A percentile compares a stretch with the other conserved stretches of the same genome.
phyloP scores from a whole-genome alignment of 176 grass and related monocot species.

The Panicum miliaceum region DNA sequence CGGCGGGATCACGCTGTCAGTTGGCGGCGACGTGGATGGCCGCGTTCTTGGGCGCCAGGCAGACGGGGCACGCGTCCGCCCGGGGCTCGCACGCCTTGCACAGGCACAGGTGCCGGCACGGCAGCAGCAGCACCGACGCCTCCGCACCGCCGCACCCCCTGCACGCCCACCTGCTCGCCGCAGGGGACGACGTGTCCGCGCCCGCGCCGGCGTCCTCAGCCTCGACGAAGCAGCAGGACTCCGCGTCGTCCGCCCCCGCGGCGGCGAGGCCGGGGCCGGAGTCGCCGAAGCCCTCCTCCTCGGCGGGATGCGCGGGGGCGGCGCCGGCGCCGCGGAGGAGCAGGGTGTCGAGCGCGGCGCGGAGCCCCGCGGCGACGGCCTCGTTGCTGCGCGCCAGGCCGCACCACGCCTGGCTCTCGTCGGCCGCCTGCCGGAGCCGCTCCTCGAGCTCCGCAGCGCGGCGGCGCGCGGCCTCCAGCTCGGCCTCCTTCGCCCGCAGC shows the following conservation, averaged over 20 bases:
- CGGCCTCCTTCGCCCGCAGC: conserved; percentile 44
- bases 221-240: conserved; percentile 10
- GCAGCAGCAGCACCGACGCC: conserved; percentile 60
- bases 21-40: conserved; percentile 39
- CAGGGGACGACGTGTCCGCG: background rate
- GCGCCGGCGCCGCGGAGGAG: background rate
- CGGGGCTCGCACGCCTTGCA: conserved; percentile 56
- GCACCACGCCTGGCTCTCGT: conserved; percentile 60
- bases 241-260: conserved; percentile 32
- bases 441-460: conserved; percentile 54
- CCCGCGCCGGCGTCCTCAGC: too few species aligned
- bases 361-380: conserved; percentile 42
- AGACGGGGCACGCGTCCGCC: conserved; percentile 51
- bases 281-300: conserved; percentile 67
- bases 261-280: conserved; percentile 4
- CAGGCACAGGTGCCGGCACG: conserved; percentile 67
- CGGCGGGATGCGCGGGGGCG: background rate
- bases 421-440: conserved; percentile 29
- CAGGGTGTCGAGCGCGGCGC: conserved; percentile 52
- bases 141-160: conserved; percentile 47
- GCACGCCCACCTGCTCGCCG: conserved; percentile 36
- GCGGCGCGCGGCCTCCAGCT: conserved; percentile 39
- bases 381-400: conserved; percentile 56
- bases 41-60: conserved; percentile 49
- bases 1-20: background rate